Evolutionary conservation across 495 filamentous ascomycete genomes (phyloP).

Genomic region (Aspergillus funiculosus): DNA sequence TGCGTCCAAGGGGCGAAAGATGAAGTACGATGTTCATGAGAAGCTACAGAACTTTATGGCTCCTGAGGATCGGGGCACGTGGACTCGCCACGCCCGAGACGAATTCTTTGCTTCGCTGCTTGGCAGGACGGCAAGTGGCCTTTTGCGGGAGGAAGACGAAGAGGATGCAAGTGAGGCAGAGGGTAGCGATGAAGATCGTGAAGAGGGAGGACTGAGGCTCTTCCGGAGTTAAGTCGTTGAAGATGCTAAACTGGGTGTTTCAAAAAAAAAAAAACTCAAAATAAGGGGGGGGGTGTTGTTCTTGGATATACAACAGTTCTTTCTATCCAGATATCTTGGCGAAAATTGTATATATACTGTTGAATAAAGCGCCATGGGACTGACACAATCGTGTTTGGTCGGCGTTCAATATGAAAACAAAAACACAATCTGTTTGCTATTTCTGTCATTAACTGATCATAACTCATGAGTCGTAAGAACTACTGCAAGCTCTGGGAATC

Average conservation of each 20-base stretch:
- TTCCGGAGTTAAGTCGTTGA: constrained; percentile 60
- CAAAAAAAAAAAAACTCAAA: too few relatives aligned
- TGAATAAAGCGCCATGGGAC: not conserved
- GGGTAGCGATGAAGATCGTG: constrained; percentile 49
- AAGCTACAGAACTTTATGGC: constrained; percentile 99
- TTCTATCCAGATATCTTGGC: too few relatives aligned
- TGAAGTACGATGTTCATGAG: constrained; percentile 90
- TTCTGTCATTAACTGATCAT: constrained; percentile 2
- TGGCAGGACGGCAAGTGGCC: constrained; percentile 61
- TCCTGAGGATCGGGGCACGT: constrained; percentile 69
- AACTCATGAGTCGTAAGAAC: constrained; percentile 3
- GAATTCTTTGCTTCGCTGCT: constrained; percentile 87
- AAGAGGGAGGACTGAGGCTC: constrained; percentile 67
- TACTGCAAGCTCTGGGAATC: not conserved
- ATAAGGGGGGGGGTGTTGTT: not conserved
- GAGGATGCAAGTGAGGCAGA: constrained; percentile 43
- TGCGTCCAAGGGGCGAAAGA: constrained; percentile 90
- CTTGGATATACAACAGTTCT: not conserved
- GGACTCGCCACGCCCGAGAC: constrained; percentile 73
- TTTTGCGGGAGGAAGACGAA: constrained; percentile 63
- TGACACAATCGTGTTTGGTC: too few relatives aligned
- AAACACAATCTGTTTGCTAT: not conserved
- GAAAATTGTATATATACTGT: not conserved
- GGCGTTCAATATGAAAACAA: too few relatives aligned
- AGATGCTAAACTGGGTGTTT: too few relatives aligned